Evolutionary conservation across 2,329 filamentous ascomycete species (phyloP).

Genomic region (Penicillium griseofulvum): DNA sequence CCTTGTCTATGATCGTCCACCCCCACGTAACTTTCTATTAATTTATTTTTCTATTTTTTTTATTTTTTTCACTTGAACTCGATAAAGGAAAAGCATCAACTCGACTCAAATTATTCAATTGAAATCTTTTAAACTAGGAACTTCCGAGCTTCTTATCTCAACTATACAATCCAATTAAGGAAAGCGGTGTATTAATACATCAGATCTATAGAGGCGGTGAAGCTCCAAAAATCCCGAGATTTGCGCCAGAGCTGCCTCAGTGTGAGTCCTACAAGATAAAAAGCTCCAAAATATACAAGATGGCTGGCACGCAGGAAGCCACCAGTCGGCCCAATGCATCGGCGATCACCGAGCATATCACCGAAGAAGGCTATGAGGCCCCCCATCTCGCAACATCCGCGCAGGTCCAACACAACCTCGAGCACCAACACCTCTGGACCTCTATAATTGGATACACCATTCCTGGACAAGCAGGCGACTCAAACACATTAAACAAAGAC

Average conservation of each 20-base stretch:
- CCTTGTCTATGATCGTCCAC: slow-evolving; percentile 23
- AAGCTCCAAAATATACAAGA: slow-evolving; percentile 7
- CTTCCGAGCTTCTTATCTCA: neutral
- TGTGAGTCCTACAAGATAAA: neutral
- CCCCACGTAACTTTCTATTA: slow-evolving; percentile 11
- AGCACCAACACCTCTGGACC: slow-evolving; percentile 62
- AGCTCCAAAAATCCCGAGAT: neutral
- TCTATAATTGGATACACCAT: slow-evolving; percentile 51
- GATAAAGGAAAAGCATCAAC: neutral
- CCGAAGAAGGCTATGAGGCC: slow-evolving; percentile 23
- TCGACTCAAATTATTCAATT: neutral
- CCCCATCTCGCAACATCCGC: slow-evolving; percentile 50
- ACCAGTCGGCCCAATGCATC: slow-evolving; percentile 29
- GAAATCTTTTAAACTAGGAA: neutral
- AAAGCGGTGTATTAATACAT: slow-evolving; percentile 11
- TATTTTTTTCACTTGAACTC: slow-evolving; percentile 6
- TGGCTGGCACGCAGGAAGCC: slow-evolving; percentile 9
- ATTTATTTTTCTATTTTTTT: no score
- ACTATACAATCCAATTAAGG: slow-evolving; percentile 1
- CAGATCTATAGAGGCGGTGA: slow-evolving; percentile 10
- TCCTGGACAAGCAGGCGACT: slow-evolving; percentile 2
- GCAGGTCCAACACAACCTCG: slow-evolving; percentile 63
- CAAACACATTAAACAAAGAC: neutral
- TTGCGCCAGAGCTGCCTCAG: neutral
- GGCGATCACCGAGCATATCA: slow-evolving; percentile 42